phyloP scores from a whole-genome alignment of 345 rosid genomes.

The Dipteronia sinensis region DNA sequence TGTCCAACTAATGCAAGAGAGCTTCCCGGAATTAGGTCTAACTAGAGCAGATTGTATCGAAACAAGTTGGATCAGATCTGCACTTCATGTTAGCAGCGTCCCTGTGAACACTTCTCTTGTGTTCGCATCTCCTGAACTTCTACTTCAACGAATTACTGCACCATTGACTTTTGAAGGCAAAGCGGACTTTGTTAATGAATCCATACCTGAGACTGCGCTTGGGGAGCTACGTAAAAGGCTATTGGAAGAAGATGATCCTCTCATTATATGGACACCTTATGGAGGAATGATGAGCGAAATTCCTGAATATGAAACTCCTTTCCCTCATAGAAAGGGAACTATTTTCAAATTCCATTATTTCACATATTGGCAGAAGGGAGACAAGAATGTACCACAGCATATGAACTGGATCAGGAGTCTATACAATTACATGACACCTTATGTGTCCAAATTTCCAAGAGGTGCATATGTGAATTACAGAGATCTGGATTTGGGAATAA shows the following conservation, averaged over 20 bases:
- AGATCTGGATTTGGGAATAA: too few relatives aligned
- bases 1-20: conserved; percentile 39
- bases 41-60: conserved; percentile 51
- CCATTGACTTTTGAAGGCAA: conserved; percentile 55
- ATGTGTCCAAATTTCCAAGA: too few relatives aligned
- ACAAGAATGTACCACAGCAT: too few relatives aligned
- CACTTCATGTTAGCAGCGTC: conserved; percentile 53
- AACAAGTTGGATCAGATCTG: conserved; percentile 62
- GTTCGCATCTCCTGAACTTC: conserved; percentile 20
- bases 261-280: conserved; percentile 66
- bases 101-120: conserved; percentile 29
- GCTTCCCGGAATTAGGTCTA: conserved; percentile 60
- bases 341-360: too few relatives aligned
- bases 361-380: too few relatives aligned
- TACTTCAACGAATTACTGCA: conserved; percentile 52
- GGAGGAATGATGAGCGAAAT: conserved; percentile 76
- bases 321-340: conserved; percentile 75
- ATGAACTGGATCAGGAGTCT: too few relatives aligned
- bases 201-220: conserved; percentile 34
- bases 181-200: conserved; percentile 49
- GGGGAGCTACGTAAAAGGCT: conserved; percentile 51
- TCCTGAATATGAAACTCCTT: conserved; percentile 47
- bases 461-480: too few relatives aligned
- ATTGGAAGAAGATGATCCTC: conserved; percentile 49
- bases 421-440: too few relatives aligned